These are phyloP conservation scores for Gossypium thurberi DNA, from an alignment of 345 rosid species.

Conservation along the genomic window DNA sequence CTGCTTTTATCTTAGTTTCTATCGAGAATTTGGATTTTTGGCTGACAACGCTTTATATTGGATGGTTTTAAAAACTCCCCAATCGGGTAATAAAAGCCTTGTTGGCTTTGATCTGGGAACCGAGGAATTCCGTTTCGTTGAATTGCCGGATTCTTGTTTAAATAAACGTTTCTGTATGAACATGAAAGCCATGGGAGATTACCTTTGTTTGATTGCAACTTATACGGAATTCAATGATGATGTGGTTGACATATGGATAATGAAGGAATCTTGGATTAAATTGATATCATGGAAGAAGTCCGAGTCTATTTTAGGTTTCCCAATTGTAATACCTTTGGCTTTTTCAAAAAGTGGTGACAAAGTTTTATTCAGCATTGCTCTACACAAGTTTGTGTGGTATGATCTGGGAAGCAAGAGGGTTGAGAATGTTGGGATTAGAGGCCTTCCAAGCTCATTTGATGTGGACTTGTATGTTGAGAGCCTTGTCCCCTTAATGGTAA, in stretches of 20 bases:
- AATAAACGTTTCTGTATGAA: conserved; percentile 18
- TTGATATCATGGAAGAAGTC: neutral
- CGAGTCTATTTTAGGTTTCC: neutral
- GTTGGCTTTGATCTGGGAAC: neutral
- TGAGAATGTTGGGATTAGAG: neutral
- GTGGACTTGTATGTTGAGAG: too few species aligned
- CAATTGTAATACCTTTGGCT: neutral
- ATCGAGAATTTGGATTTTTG: conserved; percentile 30
- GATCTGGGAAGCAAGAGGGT: neutral
- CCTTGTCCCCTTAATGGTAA: too few species aligned
- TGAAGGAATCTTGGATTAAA: conserved; percentile 7
- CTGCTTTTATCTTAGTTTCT: conserved; percentile 23
- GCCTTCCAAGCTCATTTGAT: neutral
- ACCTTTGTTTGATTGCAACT: conserved; percentile 20
- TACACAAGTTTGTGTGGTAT: neutral
- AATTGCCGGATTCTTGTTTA: conserved; percentile 16
- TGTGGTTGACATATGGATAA: conserved; percentile 5
- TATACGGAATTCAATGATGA: neutral
- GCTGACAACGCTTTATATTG: conserved; percentile 38
- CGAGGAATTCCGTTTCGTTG: conserved; percentile 8
- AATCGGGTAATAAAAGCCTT: conserved; percentile 27
- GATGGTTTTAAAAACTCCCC: conserved; percentile 16
- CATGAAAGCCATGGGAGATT: conserved; percentile 22
- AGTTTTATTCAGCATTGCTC: neutral
- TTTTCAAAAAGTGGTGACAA: neutral